Conservation (phyloP, 139 green algal genomes). For the Volvox reticuliferus region DNA sequence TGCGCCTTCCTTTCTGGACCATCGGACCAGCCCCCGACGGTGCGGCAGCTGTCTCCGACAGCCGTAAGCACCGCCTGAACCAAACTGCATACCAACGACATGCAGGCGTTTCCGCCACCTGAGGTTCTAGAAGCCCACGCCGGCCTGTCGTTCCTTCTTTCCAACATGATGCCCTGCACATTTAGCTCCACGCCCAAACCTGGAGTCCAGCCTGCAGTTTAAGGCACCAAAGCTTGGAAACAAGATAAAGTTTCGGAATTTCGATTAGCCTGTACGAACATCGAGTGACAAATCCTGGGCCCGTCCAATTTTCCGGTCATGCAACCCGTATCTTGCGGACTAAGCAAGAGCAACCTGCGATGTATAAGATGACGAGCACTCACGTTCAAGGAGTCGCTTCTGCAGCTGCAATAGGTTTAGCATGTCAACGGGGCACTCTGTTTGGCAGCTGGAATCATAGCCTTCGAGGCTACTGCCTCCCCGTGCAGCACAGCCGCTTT, state of each 20-base stretch:
- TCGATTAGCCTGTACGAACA: neutral
- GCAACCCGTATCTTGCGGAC: no score
- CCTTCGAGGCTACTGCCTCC: neutral
- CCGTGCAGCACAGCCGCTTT: neutral
- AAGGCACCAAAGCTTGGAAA: neutral
- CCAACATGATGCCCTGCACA: neutral
- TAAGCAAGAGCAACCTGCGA: neutral
- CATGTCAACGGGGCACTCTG: neutral
- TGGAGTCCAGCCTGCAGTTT: neutral
- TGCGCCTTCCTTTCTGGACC: neutral
- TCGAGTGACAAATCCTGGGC: neutral
- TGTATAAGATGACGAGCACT: neutral
- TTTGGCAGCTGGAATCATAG: neutral
- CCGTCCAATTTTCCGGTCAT: neutral
- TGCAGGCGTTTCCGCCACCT: neutral
- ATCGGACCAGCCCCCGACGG: no score
- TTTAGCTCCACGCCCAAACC: neutral
- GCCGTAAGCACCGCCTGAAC: neutral
- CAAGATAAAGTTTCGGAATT: neutral
- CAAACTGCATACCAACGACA: neutral
- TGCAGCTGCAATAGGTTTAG: neutral
- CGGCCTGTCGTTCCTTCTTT: neutral
- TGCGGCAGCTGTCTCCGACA: neutral
- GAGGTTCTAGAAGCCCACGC: neutral
- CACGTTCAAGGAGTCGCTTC: neutral